These are phyloP conservation scores for Heterobasidion parviporum DNA, from an alignment of 1,284 basidiomycete genomes.

Conservation along the genomic window DNA sequence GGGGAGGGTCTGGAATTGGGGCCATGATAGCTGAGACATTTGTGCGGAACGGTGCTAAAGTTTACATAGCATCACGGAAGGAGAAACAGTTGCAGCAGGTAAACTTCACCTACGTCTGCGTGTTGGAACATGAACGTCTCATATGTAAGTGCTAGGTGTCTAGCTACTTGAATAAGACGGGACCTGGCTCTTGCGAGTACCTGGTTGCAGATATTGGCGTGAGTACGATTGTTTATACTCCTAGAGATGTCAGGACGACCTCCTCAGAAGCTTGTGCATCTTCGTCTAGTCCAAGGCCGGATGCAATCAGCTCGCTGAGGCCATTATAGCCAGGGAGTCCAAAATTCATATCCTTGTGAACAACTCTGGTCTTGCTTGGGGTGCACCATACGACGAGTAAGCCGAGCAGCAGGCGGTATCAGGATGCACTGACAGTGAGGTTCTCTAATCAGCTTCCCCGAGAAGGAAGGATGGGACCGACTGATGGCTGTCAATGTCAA, in stretches of 20 bases:
- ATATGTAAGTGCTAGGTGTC: slow-evolving; percentile 35
- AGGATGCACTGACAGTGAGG: not conserved
- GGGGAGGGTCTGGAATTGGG: slow-evolving; percentile 73
- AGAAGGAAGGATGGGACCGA: slow-evolving; percentile 80
- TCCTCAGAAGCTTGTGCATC: not conserved
- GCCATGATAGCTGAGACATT: slow-evolving; percentile 77
- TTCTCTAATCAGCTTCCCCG: slow-evolving; percentile 42
- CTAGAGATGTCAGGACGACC: not conserved
- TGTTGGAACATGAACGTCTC: not conserved
- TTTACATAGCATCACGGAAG: slow-evolving; percentile 83
- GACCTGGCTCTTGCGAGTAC: slow-evolving; percentile 57
- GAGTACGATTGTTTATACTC: slow-evolving; percentile 15
- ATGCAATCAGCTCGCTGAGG: slow-evolving; percentile 64
- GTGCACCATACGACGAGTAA: slow-evolving; percentile 56
- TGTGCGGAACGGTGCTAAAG: slow-evolving; percentile 75
- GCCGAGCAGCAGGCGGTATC: not conserved
- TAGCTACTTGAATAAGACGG: slow-evolving; percentile 48
- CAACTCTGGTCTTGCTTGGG: slow-evolving; percentile 79
- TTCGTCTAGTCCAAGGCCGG: slow-evolving; percentile 63
- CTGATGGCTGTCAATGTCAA: slow-evolving; percentile 76
- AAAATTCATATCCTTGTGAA: slow-evolving; percentile 77
- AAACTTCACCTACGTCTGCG: slow-evolving; percentile 11
- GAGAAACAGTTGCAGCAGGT: slow-evolving; percentile 72
- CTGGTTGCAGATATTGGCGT: slow-evolving; percentile 69
- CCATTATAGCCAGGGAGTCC: slow-evolving; percentile 60